phyloP scores from a whole-genome alignment of 306 rosid species.

The Dryas octopetala region DNA sequence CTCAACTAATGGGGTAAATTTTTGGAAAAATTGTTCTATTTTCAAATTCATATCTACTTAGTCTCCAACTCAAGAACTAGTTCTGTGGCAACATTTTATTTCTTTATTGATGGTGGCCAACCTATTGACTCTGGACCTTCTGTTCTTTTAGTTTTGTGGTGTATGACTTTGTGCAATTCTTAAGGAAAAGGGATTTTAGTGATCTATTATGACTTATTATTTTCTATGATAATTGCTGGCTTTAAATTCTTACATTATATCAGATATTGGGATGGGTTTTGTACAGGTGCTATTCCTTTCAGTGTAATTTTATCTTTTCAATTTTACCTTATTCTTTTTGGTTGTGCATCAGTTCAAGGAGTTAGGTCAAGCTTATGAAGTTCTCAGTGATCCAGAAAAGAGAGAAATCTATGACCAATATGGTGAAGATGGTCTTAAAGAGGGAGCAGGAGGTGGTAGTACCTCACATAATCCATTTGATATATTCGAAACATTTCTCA shows the following conservation, averaged over 20 bases:
- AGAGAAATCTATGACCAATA: constrained; percentile 70
- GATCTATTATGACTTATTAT: background rate
- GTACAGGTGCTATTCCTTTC: background rate
- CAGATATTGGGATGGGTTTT: background rate
- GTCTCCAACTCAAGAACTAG: background rate
- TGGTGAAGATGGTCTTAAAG: constrained; percentile 84
- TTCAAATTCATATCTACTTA: background rate
- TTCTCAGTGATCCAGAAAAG: constrained; percentile 69
- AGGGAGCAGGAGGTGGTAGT: constrained; percentile 67
- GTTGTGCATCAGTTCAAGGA: constrained; percentile 64
- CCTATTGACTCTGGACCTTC: background rate
- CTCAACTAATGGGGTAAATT: background rate
- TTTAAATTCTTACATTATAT: background rate
- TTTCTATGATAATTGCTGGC: background rate
- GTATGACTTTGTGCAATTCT: background rate
- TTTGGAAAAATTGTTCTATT: too few species aligned
- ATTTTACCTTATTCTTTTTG: background rate
- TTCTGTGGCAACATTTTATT: background rate
- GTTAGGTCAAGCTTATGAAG: constrained; percentile 77
- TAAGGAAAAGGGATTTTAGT: background rate
- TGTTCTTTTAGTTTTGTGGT: background rate
- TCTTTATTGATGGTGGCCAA: background rate
- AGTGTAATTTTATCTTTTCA: background rate
- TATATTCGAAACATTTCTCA: constrained; percentile 63
- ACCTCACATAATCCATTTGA: constrained; percentile 67